phyloP scores from a whole-genome alignment of 805 yeast genomes.

The Kazachstania taianensis region DNA sequence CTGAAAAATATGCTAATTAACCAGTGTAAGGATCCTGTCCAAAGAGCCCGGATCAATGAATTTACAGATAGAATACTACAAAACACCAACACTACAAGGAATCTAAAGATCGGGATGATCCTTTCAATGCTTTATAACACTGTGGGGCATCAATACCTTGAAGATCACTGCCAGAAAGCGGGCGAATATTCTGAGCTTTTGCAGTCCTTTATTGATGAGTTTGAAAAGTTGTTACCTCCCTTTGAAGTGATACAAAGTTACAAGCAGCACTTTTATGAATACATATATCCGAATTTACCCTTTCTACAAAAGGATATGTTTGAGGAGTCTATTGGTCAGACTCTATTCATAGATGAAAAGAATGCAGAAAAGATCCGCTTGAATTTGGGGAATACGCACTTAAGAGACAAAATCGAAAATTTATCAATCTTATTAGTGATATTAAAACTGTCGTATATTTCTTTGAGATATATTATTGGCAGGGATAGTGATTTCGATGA shows the following conservation, averaged over 20 bases:
- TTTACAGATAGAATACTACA: slow-evolving; percentile 24
- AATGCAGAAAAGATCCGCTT: slow-evolving; percentile 15
- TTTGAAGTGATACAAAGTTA: slow-evolving; percentile 15
- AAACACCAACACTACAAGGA: slow-evolving; percentile 14
- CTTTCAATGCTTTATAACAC: slow-evolving; percentile 16
- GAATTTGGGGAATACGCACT: slow-evolving; percentile 18
- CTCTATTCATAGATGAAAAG: slow-evolving; percentile 13
- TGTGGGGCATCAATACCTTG: slow-evolving; percentile 19
- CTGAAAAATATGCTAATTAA: slow-evolving; percentile 19
- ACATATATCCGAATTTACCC: slow-evolving; percentile 22
- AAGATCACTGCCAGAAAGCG: slow-evolving; percentile 19
- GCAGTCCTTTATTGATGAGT: slow-evolving; percentile 13
- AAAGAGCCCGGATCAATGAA: slow-evolving; percentile 17
- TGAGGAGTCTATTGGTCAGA: slow-evolving; percentile 21
- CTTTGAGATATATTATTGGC: slow-evolving; percentile 11
- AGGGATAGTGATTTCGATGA: not conserved
- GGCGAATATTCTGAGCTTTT: slow-evolving; percentile 21
- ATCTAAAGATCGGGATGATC: slow-evolving; percentile 16
- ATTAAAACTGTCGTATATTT: slow-evolving; percentile 23
- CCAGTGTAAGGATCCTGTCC: slow-evolving; percentile 17
- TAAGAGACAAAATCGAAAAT: slow-evolving; percentile 24
- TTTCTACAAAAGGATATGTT: slow-evolving; percentile 21
- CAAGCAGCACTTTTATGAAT: slow-evolving; percentile 21
- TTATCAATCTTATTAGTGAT: slow-evolving; percentile 20
- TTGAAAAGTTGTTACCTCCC: slow-evolving; percentile 23